phyloP scores from a whole-genome alignment of 306 rosid genomes.

The Rosa rugosa region DNA sequence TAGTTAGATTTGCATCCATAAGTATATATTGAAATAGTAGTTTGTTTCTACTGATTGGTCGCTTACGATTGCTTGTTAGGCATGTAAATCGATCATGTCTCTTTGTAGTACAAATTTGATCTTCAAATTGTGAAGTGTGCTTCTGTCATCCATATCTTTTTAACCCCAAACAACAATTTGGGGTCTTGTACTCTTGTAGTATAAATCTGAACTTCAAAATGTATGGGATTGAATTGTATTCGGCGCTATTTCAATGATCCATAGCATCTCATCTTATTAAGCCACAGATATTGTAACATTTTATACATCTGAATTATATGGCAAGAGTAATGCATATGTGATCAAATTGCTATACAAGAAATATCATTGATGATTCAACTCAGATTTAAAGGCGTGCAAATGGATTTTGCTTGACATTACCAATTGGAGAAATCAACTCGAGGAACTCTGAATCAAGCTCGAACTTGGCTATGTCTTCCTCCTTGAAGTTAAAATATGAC shows the following conservation, averaged over 20 bases:
- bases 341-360: neutral
- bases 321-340: neutral
- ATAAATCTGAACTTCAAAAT: neutral
- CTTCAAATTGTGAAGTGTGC: neutral
- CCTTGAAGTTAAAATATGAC: constrained; percentile 14
- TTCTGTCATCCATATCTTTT: neutral
- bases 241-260: neutral
- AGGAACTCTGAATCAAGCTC: constrained; percentile 13
- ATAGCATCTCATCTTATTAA: too few species aligned
- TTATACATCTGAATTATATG: too few species aligned
- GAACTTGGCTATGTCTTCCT: constrained; percentile 19
- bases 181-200: neutral
- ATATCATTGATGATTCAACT: constrained; percentile 26
- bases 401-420: neutral
- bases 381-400: neutral
- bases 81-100: neutral
- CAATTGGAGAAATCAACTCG: neutral
- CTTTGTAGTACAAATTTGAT: neutral
- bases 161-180: neutral
- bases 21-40: neutral
- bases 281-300: neutral
- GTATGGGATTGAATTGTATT: neutral
- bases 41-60: neutral
- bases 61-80: neutral
- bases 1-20: neutral